Base-by-base conservation (phyloP, 2,329 filamentous ascomycete genomes). In the Colletotrichum lupini region DNA sequence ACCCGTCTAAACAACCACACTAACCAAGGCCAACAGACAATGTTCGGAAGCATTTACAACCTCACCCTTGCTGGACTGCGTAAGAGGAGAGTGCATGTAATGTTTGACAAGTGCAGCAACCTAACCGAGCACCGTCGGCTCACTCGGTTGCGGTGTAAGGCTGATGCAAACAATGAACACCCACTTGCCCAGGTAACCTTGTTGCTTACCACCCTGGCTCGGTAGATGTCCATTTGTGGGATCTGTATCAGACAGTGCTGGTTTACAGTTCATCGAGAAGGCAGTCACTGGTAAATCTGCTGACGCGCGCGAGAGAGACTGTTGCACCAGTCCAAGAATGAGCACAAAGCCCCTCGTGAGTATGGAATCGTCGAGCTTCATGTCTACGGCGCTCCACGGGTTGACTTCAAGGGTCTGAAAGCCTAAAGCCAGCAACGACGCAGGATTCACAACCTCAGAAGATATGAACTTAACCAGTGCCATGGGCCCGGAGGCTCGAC, bases 161-260 rank as follows among this genome's bases (percentile, higher is more conserved):
- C 65, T 67, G 65, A 67, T 58, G 37, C 28, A 67, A 35, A 55
- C 22, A 55, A 55, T 26, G 65, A 60, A 60, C 30, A 42, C 28
- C 30, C 46, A 49, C 35, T 49, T 49, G 7, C 14, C 63, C 32
- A 14, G 64, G 65, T 60, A 60, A 37, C 65, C 56, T 60, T 53
- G 35, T 53, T 42, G 24, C 42, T 6, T 14, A 37, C 56, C 14
- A 35, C 55, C 56, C 37, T 26, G 26, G 35, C 35, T 24, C 9
- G 49, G 11, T 35, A 32, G 28, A 16, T 57, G 5, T 2, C 37
- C 12, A 42, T 52, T 28, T 30, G 66, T 57, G 26, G 3, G 19
- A 30, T 56, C 19, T 49, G 14, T 6, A 56, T 19, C 49, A 26
- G 24, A 35, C 22, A 9, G 59, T 65, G 52, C 58, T 12, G 8